Evolutionary conservation across 1,139 yeast species (phyloP), one percentile per base, ranked within the genome.

Genomic region (Diutina catenulata): DNA sequence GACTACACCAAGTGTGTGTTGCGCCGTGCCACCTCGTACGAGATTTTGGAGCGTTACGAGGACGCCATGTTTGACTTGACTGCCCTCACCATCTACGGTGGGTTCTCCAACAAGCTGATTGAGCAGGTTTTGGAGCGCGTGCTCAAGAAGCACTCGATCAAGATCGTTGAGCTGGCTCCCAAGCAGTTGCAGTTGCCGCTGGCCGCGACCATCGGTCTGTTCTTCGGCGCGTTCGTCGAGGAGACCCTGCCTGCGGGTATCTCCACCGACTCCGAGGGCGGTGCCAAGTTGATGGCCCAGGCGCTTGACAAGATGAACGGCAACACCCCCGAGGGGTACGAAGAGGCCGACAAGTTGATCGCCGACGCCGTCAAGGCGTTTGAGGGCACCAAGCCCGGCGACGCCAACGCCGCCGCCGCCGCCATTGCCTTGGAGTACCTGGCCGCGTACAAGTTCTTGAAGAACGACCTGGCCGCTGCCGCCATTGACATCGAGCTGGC

Each of bases 11-110:
- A 93, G 67, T 93, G 96, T 60, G 49, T 53, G 28, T 51, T 54
- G 52, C 69, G 74, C 52, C 70, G 93, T 64, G 86, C 91, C 19
- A 76, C 81, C 45, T 94, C 96, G 25, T 80, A 81, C 55, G 98
- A 93, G 62, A 73, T 74, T 47, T 59, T 84, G 47, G 94, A 78
- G 49, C 67, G 72, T 47, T 86, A 74, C 59, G 73, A 77, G 40
- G 95, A 88, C 42, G 91, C 98, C 39, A 78, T 87, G 75, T 78
- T 80, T 57, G 98, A 93, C 60, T 74, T 84, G 58, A 88, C 97
- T 41, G 88, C 94, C 3, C 67, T 80, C 53, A 76, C 88, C 28
- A 68, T 81, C 45, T 74, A 71, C 53, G 87, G 87, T 35, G 87
- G 86, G 5, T 81, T 84, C 62, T 75, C 76, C 51, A 84, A 83